Conservation (phyloP, 2,329 filamentous ascomycete genomes). For the Penicillium sp. region DNA sequence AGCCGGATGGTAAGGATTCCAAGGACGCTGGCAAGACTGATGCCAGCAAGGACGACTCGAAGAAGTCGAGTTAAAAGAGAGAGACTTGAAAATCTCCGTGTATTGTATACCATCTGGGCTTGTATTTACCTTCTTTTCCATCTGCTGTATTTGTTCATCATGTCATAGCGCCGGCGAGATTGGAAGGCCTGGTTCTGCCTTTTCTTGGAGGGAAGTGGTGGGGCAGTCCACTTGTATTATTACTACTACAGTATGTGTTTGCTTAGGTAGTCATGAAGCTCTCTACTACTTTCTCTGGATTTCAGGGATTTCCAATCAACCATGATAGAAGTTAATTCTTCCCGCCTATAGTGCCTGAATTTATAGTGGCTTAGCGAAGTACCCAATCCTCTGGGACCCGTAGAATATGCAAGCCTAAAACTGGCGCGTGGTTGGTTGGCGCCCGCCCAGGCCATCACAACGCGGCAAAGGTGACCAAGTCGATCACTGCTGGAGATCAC, state of each 20-base stretch:
- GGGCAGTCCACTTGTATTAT: constrained; percentile 25
- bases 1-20: constrained; percentile 33
- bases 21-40: constrained; percentile 31
- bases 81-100: constrained; percentile 23
- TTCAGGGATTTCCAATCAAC: not conserved
- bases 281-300: constrained; percentile 19
- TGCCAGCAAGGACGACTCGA: constrained; percentile 34
- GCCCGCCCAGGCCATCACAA: constrained; percentile 9
- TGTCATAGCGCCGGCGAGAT: constrained; percentile 43
- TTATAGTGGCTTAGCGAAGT: not conserved
- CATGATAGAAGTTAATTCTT: not conserved
- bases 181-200: constrained; percentile 26
- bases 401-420: not conserved
- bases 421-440: constrained; percentile 11
- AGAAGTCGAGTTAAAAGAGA: constrained; percentile 41
- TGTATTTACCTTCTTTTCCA: constrained; percentile 27
- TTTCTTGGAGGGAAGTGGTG: not conserved
- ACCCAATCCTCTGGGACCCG: not conserved
- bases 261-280: constrained; percentile 24
- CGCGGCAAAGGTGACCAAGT: constrained; percentile 11
- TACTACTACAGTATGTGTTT: constrained; percentile 17
- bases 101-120: constrained; percentile 28
- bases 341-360: not conserved
- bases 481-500: constrained; percentile 15
- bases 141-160: constrained; percentile 1